Base-by-base conservation (phyloP, 257 asterid species). In the Solanum bulbocastanum region DNA sequence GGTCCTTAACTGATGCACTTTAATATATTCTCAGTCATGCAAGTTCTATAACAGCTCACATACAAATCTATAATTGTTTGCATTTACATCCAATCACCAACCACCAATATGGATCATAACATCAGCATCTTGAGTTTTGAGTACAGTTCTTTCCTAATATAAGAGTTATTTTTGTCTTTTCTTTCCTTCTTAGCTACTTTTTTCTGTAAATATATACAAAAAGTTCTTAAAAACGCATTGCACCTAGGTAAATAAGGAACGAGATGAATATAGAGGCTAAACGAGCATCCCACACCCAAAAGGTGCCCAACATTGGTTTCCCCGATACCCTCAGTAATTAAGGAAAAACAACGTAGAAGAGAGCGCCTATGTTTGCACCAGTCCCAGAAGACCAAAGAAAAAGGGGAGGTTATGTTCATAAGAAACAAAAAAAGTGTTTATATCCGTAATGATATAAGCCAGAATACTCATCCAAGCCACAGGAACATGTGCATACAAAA, bases 1-100 rank as follows among this genome's bases (percentile, higher is more conserved):
- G 89, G 83, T 81, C 88, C 69, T 46, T 85, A 68, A 46, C 39
- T 75, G 87, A 36, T 88, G 89, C 90, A 91, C 92, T 92, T 92
- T 90, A 87, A 81, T 89, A 88, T 75, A 83, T 88, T 87, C 40
- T 86, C 20, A 88, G 87, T 72, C 65, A 71, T 89, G 91, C 91
- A 90, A 89, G 90, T 75, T 89, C 76, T 18, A 25, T 60, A 33
- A 56, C 18, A 15, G 66, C 6, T 27, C 8, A 81, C 32, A 81
- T 32, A 37, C 18, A 32, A 39, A 69, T 40, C 52, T 22, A 60
- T 30, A 74, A 58, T 69, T 87, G 86, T 33, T 82, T 56, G 30
- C 72, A 30, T 73, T 58, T 72, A 46, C 78, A 86, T 73, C 85
- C 69, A 71, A 90, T 85, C 56, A 52, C 25, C 79, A 87, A 89